Evolutionary conservation across 2,329 filamentous ascomycete species (phyloP), one percentile per base, ranked within the genome.

Genomic region (Colletotrichum lentis): DNA sequence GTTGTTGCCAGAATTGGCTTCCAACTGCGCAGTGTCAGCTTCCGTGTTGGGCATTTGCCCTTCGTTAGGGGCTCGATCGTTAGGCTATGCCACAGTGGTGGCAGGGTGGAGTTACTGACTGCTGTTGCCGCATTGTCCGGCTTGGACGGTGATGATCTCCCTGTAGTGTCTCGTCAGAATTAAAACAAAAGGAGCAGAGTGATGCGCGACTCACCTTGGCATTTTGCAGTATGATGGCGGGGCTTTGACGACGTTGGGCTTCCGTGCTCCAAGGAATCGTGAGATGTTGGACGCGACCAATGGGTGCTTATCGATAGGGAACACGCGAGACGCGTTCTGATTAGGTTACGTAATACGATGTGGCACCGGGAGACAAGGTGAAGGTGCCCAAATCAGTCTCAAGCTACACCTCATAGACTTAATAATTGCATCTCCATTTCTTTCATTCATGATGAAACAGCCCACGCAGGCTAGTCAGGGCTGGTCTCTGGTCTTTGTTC

Each of bases 81-180:
- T 39, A 35, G 52, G 52, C 31, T 39, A 44, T 31, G 27, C 20
- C 27, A n/a, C 18, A 37, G 22, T 27, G 39, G 52, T 20, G n/a
- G 46, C 3, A 62, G 65, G 55, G 59, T 53, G 63, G 70, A 68
- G 62, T 71, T 71, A 91, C 92, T 85, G 79, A 97, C 94, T 95
- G 88, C 94, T 97, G 84, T 98, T 98, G 87, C 95, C 96, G 86
- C 96, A 98, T 82, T 98, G 96, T 87, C 96, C 96, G 72, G 96
- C 95, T 83, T 99, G 96, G 75, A 99, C 91, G 71, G 96, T 99
- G 81, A 99, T 99, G 76, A 99, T 99, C 88, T 99, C 96, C 82
- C 96, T 97, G 74, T 1, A 64, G 20, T 10, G 12, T 3, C 22
- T n/a, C 10, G 55, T 64, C 31, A 68, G 39, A 18, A 8, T 14